Conservation (phyloP, 805 yeast species). For the Candida peoriensis region DNA sequence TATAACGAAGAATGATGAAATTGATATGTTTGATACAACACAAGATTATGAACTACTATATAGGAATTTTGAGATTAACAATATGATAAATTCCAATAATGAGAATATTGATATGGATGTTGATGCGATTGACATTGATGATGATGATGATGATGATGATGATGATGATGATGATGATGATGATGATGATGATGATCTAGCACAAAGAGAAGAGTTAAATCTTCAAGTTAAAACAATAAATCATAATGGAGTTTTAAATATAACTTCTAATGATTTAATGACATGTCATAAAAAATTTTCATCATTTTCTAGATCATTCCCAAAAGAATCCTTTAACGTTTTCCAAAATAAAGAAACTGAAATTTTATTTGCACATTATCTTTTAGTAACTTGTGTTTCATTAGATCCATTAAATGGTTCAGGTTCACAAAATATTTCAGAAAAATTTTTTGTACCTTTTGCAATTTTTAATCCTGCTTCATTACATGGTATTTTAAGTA, state of each 20-base stretch:
- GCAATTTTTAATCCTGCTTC: slow-evolving; percentile 12
- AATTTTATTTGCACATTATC: slow-evolving; percentile 6
- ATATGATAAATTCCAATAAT: too few species aligned
- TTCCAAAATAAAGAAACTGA: slow-evolving; percentile 6
- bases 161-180: too few species aligned
- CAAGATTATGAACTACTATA: not conserved
- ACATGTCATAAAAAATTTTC: slow-evolving; percentile 2
- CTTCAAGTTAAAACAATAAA: not conserved
- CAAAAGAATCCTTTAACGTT: slow-evolving; percentile 2
- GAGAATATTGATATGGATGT: too few species aligned
- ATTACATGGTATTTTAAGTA: slow-evolving; percentile 11
- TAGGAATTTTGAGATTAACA: not conserved
- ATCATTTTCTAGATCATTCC: slow-evolving; percentile 3
- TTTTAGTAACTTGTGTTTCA: slow-evolving; percentile 8
- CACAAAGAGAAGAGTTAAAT: too few species aligned
- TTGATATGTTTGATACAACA: not conserved
- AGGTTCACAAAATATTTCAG: slow-evolving; percentile 12
- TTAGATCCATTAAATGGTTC: slow-evolving; percentile 11
- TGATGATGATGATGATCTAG: too few species aligned
- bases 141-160: too few species aligned
- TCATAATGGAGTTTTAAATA: slow-evolving; percentile 1
- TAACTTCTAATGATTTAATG: not conserved
- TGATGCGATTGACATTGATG: too few species aligned
- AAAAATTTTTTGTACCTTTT: slow-evolving; percentile 11
- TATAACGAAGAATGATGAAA: not conserved